Percentiles rank a stretch among this genome's conserved stretches.
phyloP scores from a whole-genome alignment of 208 protist species.

The Lotmaria passim region DNA sequence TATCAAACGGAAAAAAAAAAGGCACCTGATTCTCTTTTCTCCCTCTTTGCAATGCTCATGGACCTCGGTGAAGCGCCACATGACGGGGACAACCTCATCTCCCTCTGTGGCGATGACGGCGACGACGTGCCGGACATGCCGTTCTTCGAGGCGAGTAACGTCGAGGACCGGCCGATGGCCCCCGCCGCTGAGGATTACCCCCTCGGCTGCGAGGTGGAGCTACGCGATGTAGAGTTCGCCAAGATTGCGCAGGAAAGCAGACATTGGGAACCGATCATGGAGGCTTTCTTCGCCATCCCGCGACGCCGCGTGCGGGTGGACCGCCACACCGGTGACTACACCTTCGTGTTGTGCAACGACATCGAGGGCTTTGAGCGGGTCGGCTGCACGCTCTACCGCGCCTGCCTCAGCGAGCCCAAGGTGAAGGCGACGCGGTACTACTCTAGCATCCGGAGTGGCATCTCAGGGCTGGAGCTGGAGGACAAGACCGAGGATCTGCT shows the following conservation, averaged over 20 bases:
- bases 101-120: constrained; percentile 40
- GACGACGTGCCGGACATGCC: constrained; percentile 64
- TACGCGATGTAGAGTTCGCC: constrained; percentile 76
- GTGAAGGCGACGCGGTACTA: constrained; percentile 79
- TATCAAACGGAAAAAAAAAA: too few relatives aligned
- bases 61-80: constrained; percentile 11
- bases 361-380: constrained; percentile 62
- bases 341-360: constrained; percentile 74
- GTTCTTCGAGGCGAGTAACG: constrained; percentile 74
- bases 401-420: constrained; percentile 81
- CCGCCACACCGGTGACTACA: constrained; percentile 84
- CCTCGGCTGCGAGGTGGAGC: constrained; percentile 81
- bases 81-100: constrained; percentile 31
- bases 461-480: constrained; percentile 29
- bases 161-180: constrained; percentile 70
- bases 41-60: constrained; percentile 24
- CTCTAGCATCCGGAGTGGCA: constrained; percentile 37
- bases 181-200: constrained; percentile 84
- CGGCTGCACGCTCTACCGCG: constrained; percentile 84
- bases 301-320: constrained; percentile 69
- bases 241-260: constrained; percentile 63
- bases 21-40: background rate
- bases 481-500: constrained; percentile 30
- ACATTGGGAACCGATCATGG: constrained; percentile 82
- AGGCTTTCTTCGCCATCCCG: constrained; percentile 63